Evolutionary conservation across 75 land plant species (phyloP), one percentile per base, ranked within the genome.

Genomic region (Pinus taeda): DNA sequence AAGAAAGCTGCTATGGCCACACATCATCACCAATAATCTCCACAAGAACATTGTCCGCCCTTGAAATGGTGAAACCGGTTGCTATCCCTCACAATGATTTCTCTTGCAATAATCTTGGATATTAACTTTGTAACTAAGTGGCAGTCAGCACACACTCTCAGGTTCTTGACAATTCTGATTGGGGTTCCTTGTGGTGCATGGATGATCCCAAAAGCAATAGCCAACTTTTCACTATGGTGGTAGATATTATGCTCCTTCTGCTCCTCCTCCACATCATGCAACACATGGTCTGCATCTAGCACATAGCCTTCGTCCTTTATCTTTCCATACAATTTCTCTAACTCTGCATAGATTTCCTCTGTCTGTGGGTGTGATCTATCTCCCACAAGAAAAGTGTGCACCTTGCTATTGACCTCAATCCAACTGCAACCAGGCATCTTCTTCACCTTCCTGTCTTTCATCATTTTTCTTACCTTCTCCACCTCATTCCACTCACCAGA

Each of bases 401-500:
- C 20, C 20, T 29, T 64, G 29, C 33, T 64, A 64, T 29, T 30
- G 67, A 64, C 67, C 33, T 64, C 71, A 76, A 86, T 71, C 85
- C 85, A 73, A 36, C 88, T 84, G 61, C 74, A 62, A 11, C 83
- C 86, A 39, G 80, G 78, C 71, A 75, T 77, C 78, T 84, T 81
- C 64, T 76, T 75, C 20, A 79, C 59, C 22, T 81, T 79, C 53
- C 78, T 80, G 3, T 78, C 80, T 30, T 59, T 67, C 82, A 86
- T 83, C 42, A 80, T 6, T 74, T 67, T 55, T 63, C 85, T 78
- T 21, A 81, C 11, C 9, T 17, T 36, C 12, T 49, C 55, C 17
- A 59, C 79, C 14, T 75, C 71, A n/a, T 18, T 37, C 85, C 83
- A 86, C 58, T 73, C 78, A 24, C 78, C 78, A 42, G 69, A 14